Evolutionary conservation across 169 alveolate genomes (phyloP).

Genomic region (Eimeria sp.): DNA sequence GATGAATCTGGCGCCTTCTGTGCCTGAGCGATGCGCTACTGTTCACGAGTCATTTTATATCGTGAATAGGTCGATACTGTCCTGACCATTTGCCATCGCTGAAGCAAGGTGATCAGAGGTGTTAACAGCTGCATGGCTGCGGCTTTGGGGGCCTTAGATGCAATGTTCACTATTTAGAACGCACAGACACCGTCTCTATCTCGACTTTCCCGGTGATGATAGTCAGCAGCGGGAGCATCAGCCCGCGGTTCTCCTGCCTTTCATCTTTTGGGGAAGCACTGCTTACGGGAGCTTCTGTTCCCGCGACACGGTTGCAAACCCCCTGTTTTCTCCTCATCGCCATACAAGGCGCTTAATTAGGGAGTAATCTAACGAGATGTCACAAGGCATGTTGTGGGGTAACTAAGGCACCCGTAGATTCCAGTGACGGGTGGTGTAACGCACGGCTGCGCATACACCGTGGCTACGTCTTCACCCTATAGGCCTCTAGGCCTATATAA

Average conservation of each 20-base stretch:
- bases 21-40: not conserved
- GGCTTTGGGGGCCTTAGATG: not conserved
- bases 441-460: too few relatives aligned
- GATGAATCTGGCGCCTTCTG: not conserved
- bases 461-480: too few relatives aligned
- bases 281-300: not conserved
- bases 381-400: not conserved
- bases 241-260: not conserved
- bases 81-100: not conserved
- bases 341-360: not conserved
- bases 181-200: not conserved
- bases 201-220: constrained; percentile 1
- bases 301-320: not conserved
- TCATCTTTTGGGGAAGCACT: not conserved
- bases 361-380: not conserved
- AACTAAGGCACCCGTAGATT: not conserved
- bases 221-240: not conserved
- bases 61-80: not conserved
- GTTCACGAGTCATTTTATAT: not conserved
- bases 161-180: not conserved
- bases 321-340: not conserved
- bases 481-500: too few relatives aligned
- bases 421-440: too few relatives aligned
- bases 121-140: not conserved
- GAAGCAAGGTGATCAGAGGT: not conserved